phyloP scores from a whole-genome alignment of 495 filamentous ascomycete species.

The Penicillium argentinense region DNA sequence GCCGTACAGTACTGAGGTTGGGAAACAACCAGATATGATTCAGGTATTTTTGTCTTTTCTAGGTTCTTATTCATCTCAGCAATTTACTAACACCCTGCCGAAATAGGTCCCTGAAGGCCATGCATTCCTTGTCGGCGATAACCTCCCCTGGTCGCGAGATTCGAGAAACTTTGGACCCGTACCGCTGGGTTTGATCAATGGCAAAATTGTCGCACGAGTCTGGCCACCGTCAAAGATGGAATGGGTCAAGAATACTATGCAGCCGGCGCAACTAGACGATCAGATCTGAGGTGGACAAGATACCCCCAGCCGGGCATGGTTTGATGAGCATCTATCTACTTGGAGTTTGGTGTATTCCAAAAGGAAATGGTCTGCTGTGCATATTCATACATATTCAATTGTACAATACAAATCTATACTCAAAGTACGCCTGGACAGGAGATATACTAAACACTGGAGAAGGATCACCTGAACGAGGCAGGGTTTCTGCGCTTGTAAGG shows the following conservation, averaged over 20 bases:
- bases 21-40: constrained; percentile 63
- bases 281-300: constrained; percentile 6
- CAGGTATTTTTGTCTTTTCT: constrained; percentile 52
- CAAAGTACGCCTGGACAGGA: constrained; percentile 20
- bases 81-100: background rate
- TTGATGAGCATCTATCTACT: constrained; percentile 23
- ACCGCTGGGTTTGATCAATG: constrained; percentile 78
- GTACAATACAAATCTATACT: constrained; percentile 46
- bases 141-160: constrained; percentile 78
- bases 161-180: constrained; percentile 83
- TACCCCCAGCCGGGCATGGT: background rate
- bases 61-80: no score
- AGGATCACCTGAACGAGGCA: constrained; percentile 39
- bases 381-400: constrained; percentile 52
- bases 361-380: constrained; percentile 30
- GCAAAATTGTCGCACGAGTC: constrained; percentile 75
- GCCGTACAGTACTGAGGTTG: constrained; percentile 42
- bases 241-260: constrained; percentile 53
- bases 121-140: constrained; percentile 87
- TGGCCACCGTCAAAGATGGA: constrained; percentile 52
- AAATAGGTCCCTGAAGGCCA: constrained; percentile 81
- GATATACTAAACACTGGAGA: constrained; percentile 14
- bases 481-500: constrained; percentile 57
- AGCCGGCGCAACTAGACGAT: constrained; percentile 34
- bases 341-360: constrained; percentile 32